Evolutionary conservation across 768 basidiomycete genomes (phyloP), one percentile per base, ranked within the genome.

Genomic region (Termitomyces sp.): DNA sequence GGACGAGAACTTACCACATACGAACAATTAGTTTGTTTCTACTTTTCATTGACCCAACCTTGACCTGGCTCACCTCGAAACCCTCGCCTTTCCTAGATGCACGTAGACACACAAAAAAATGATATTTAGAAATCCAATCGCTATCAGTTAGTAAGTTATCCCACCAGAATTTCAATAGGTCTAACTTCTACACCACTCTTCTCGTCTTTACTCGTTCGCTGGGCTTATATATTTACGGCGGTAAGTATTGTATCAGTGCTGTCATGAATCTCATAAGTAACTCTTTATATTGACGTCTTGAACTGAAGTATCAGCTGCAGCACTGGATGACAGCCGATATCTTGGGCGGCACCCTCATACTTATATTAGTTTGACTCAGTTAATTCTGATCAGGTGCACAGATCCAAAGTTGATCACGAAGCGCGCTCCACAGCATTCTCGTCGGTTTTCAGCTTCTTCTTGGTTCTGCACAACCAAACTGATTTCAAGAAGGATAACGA

Each of bases 311-410:
- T 52, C 34, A 58, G 29, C 20, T 56, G 37, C 12, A 66, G 9
- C 25, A 25, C 25, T 25, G 25, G 65, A 31, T 66, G 62, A 62
- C 65, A 59, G 36, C 62, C 62, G 12, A 46, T 63, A 9, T 20
- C 14, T 29, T 65, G 7, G 62, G 62, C 29, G 64, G 64, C 17
- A 43, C 25, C 62, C 59, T 32, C 65, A 65, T 36, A 62, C 62
- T 5, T 63, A 6, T 36, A 58, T 38, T 49, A 36, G 25, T 37
- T 37, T 25, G 17, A 20, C 5, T 5, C 34, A 46, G 15, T 38
- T 7, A 5, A 25, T 9, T n/a, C 45, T 57, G 7, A 48, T 38
- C 38, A n/a, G 20, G 42, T 56, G 17, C 12, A 2, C 31, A 61
- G 60, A 52, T 54, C 63, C 56, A 10, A 55, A 55, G 42, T 25